A percentile compares a stretch with the other conserved stretches of the same genome.
Evolutionary conservation across 176 grass and related monocot genomes (phyloP).

Genomic region (Puccinellia tenuiflora): DNA sequence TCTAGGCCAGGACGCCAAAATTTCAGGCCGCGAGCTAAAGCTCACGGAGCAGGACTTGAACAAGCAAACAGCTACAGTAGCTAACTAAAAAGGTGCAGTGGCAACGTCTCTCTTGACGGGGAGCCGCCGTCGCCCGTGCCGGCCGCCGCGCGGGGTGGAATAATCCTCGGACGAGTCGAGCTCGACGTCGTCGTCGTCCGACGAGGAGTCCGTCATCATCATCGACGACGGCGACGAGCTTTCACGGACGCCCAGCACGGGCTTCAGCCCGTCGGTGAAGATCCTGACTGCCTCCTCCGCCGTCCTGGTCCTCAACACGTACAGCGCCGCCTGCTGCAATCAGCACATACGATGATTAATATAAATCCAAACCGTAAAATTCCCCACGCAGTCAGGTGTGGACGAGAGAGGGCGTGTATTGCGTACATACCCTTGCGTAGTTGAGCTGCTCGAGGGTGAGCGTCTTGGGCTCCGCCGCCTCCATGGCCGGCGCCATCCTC

Average conservation of each 20-base stretch:
- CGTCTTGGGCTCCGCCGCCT: background rate
- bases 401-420: background rate
- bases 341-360: too few species aligned
- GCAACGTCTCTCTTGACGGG: background rate
- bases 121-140: background rate
- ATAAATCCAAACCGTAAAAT: too few species aligned
- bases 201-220: background rate
- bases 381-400: too few species aligned
- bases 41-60: background rate
- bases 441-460: background rate
- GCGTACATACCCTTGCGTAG: background rate
- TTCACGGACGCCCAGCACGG: background rate
- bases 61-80: background rate
- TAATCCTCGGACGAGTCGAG: background rate
- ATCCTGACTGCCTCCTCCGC: constrained; percentile 41
- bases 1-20: background rate
- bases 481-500: background rate
- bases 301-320: constrained; percentile 35
- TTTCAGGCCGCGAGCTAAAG: background rate
- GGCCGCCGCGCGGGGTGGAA: background rate
- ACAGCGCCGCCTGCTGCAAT: constrained; percentile 42
- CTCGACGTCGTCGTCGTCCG: constrained; percentile 1
- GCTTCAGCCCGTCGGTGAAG: constrained; percentile 43
- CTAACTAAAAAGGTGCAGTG: background rate
- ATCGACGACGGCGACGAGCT: background rate